Evolutionary conservation across 2,329 filamentous ascomycete species (phyloP), one percentile per base, ranked within the genome.

Genomic region (Byssochlamys sp.): DNA sequence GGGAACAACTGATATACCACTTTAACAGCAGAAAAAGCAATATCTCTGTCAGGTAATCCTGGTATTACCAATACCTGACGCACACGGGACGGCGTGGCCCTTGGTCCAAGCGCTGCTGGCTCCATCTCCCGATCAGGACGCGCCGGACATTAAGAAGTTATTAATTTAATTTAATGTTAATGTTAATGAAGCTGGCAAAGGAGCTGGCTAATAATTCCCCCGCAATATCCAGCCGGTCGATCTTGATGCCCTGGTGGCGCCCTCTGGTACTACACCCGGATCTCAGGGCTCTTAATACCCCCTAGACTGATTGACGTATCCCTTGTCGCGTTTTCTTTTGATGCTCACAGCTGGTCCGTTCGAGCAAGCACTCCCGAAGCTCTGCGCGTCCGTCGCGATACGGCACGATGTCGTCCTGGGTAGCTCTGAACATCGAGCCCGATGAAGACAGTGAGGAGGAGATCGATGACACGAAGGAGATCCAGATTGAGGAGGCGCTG

Each of bases 401-500:
- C 55, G 59, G 50, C 62, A 69, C 51, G 59, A 80, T 80, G 78
- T 74, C 78, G 39, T 81, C 84, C 66, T 97, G 95, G 77, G 85
- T 87, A 67, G 90, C 92, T 55, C 85, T 96, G 73, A 99, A 99
- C 71, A 84, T 97, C 75, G 91, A 96, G 74, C 88, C 90, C 9
- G 94, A 96, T 75, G 90, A 95, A 68, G 89, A 90, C 58, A 79
- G 87, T 62, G 91, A 96, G 69, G 90, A 95, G 66, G 91, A 96
- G 74, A 79, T 96, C 68, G 94, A 99, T 71, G 91, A 94, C 67
- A 96, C 91, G 33, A 94, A 92, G 71, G 92, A 97, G 73, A 85
- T 99, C 55, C 91, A 96, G 80, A 92, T 97, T 68, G 94, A 99
- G 68, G 94, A 99, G 76, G 91, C 94, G 53, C 79, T 99, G 61